These are phyloP conservation scores for Kodamaea sp. DNA, from an alignment of 1,139 yeast species.

Conservation along the genomic window DNA sequence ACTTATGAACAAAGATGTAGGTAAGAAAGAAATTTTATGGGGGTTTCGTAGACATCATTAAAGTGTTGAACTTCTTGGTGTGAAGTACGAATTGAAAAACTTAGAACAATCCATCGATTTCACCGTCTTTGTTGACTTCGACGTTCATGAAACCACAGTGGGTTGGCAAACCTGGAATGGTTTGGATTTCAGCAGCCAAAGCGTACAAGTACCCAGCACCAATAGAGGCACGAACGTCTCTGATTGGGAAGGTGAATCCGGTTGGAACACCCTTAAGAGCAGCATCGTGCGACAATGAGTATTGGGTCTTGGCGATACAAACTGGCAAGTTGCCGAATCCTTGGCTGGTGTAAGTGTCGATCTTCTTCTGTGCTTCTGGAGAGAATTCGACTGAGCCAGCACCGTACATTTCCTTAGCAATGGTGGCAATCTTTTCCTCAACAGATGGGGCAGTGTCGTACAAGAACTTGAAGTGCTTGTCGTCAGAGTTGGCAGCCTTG, in stretches of 20 bases:
- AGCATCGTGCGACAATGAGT: slow-evolving; percentile 80
- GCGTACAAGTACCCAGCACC: slow-evolving; percentile 87
- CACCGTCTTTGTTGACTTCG: slow-evolving; percentile 76
- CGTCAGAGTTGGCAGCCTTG: slow-evolving; percentile 58
- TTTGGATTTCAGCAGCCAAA: slow-evolving; percentile 79
- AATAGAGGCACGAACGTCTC: slow-evolving; percentile 77
- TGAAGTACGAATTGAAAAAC: slow-evolving; percentile 3
- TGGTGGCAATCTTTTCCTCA: slow-evolving; percentile 78
- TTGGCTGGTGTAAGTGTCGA: slow-evolving; percentile 64
- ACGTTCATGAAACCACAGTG: slow-evolving; percentile 85
- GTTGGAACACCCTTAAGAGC: slow-evolving; percentile 80
- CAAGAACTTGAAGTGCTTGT: slow-evolving; percentile 65
- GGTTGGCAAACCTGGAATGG: slow-evolving; percentile 82
- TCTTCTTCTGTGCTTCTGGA: slow-evolving; percentile 65
- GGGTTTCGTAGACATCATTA: slow-evolving; percentile 10
- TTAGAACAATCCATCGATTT: slow-evolving; percentile 87
- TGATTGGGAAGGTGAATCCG: slow-evolving; percentile 74
- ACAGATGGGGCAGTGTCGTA: slow-evolving; percentile 68
- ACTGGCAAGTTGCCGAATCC: slow-evolving; percentile 76
- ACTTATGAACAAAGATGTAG: slow-evolving; percentile 4
- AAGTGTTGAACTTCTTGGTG: slow-evolving; percentile 18
- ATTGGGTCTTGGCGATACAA: slow-evolving; percentile 83
- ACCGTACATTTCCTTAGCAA: slow-evolving; percentile 89
- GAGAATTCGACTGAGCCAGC: slow-evolving; percentile 69
- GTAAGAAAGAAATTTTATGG: slow-evolving; percentile 1